Base-by-base conservation (phyloP, 352 stramenopile species). In the Pythium sp. region DNA sequence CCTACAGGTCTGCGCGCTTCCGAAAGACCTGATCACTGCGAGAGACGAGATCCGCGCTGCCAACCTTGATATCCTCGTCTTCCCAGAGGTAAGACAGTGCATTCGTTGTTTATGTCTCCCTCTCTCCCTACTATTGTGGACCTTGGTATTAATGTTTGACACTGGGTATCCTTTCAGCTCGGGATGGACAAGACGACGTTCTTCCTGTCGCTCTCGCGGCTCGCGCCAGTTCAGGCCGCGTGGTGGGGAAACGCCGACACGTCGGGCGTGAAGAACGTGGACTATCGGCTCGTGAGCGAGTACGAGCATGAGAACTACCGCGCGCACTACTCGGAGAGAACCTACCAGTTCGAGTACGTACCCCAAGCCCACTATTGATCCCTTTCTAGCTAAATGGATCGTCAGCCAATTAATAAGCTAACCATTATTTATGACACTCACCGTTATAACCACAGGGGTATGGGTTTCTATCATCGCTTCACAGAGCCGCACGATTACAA, bases 191-290 rank as follows among this genome's bases (percentile, higher is more conserved):
- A 90, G 46, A 84, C 80, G n/a, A 89, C 82, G 8, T 94, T 84
- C 58, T 92, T 93, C 55, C 47, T 94, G 24, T 84, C 83, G 34
- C 85, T 90, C 26, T 68, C 79, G 62, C 84, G 84, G 0, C 73
- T 94, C 28, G 87, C 87, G 18, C 76, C 77, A 11, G 62, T 92
- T 7, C 87, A 94, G 74, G 85, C 85, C 2, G 81, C 72, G 60
- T 94, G 85, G 85, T 93, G 82, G 79, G 85, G 82, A 5, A 90
- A 91, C 58, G 73, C 87, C 14, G 87, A 93, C 64, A 94, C 87
- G 0, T 84, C 83, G 0, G 83, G 87, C 9, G 77, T 92, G 0
- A 81, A 78, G 26, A 75, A 78, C 5, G 85, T 94, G 64, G 84
- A 93, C 51, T 92, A 89, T 46, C 87, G 77, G 24, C 70, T 94